Evolutionary conservation across 1,284 basidiomycete species (phyloP).

Genomic region (Athelia sp.): DNA sequence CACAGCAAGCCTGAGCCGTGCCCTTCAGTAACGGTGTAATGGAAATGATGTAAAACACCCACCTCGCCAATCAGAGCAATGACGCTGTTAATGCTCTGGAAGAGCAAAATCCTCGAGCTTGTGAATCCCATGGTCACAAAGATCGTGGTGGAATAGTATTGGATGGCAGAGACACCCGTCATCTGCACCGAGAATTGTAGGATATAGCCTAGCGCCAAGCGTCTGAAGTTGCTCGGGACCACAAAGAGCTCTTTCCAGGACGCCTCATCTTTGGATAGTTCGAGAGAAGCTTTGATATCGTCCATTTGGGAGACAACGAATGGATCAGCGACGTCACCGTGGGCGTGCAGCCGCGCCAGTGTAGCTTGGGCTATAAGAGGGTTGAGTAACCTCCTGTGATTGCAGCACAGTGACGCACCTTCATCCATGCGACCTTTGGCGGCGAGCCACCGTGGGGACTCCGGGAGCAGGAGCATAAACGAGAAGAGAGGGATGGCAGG

Average conservation of each 20-base stretch:
- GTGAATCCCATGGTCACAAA: slow-evolving; percentile 41
- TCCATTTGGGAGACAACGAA: slow-evolving; percentile 39
- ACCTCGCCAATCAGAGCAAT: slow-evolving; percentile 54
- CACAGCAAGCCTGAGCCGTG: slow-evolving; percentile 31
- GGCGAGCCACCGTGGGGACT: slow-evolving; percentile 57
- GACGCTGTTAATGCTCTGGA: slow-evolving; percentile 59
- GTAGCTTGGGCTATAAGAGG: slow-evolving; percentile 22
- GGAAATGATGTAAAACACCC: background rate
- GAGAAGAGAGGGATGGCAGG: slow-evolving; percentile 50
- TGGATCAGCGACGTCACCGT: slow-evolving; percentile 39
- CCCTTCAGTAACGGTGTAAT: background rate
- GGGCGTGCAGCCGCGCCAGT: slow-evolving; percentile 48
- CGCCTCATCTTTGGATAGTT: slow-evolving; percentile 25
- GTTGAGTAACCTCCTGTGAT: too few relatives aligned
- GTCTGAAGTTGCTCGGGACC: slow-evolving; percentile 41
- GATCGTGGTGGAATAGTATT: slow-evolving; percentile 34
- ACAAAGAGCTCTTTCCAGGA: slow-evolving; percentile 46
- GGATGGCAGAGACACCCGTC: slow-evolving; percentile 23
- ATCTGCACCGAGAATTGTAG: slow-evolving; percentile 39
- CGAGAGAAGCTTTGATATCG: slow-evolving; percentile 36
- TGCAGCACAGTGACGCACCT: too few relatives aligned
- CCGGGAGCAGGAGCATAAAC: slow-evolving; percentile 44
- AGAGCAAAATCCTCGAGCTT: slow-evolving; percentile 48
- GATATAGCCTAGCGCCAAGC: slow-evolving; percentile 34
- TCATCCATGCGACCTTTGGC: slow-evolving; percentile 48